These are phyloP conservation scores for Penicillium sp. DNA, from an alignment of 2,329 filamentous ascomycete genomes.

Conservation along the genomic window DNA sequence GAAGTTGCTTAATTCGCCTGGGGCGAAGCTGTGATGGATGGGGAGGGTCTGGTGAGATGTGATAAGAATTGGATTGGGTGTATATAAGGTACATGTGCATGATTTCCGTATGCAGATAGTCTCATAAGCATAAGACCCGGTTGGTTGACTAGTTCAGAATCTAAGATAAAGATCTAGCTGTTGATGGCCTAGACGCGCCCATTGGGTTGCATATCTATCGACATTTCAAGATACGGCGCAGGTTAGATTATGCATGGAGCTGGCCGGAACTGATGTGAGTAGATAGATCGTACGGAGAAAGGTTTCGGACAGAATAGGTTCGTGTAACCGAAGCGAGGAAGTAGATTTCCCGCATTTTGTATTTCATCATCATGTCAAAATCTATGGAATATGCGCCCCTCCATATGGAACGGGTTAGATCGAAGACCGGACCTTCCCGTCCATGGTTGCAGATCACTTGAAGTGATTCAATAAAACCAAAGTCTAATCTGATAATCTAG, in stretches of 20 bases:
- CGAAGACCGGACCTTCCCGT: background rate
- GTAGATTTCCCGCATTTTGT: background rate
- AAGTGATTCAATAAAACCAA: background rate
- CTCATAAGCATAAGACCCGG: background rate
- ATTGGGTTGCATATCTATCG: background rate
- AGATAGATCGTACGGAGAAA: background rate
- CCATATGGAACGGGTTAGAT: background rate
- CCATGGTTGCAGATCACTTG: background rate
- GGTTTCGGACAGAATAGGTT: background rate
- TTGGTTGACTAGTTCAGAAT: background rate
- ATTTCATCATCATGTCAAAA: background rate
- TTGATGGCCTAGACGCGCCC: background rate
- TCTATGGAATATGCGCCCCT: background rate
- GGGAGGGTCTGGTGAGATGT: no score
- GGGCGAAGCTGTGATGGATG: conserved; percentile 36
- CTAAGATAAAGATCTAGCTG: background rate
- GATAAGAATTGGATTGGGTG: no score
- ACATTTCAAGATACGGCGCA: background rate
- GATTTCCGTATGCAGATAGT: background rate
- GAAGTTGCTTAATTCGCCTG: conserved; percentile 55
- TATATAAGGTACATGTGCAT: background rate
- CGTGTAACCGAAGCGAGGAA: background rate
- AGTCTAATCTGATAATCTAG: conserved; percentile 4
- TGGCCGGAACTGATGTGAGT: background rate
- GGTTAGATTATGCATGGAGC: background rate